A percentile compares a stretch with the other conserved stretches of the same genome.
These are phyloP conservation scores for Yamadazyma olivae DNA, from an alignment of 805 yeast species.

Conservation along the genomic window DNA sequence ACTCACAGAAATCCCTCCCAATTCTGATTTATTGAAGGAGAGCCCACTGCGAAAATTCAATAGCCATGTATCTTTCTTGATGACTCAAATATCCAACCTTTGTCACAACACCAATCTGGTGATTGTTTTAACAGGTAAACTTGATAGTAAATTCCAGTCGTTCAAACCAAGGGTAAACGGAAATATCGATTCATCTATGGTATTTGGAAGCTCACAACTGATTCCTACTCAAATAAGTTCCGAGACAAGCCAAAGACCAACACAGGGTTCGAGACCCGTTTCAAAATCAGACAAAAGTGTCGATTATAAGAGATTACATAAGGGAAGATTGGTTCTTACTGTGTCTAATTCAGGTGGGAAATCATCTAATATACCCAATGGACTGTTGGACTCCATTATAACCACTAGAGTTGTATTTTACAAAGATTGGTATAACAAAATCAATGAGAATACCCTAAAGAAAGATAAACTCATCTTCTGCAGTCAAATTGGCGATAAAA, in stretches of 20 bases:
- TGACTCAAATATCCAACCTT: slow-evolving; percentile 22
- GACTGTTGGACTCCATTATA: slow-evolving; percentile 17
- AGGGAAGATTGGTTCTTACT: slow-evolving; percentile 9
- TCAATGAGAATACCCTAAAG: slow-evolving; percentile 2
- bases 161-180: not conserved
- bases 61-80: slow-evolving; percentile 25
- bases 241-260: slow-evolving; percentile 1
- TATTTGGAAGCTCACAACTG: not conserved
- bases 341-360: slow-evolving; percentile 5
- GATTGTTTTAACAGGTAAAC: slow-evolving; percentile 26
- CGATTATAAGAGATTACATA: too few species aligned
- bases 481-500: not conserved
- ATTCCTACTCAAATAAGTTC: not conserved
- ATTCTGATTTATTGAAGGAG: slow-evolving; percentile 24
- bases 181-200: too few species aligned
- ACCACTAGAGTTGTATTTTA: slow-evolving; percentile 27
- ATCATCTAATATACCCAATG: too few species aligned
- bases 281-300: not conserved
- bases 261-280: not conserved
- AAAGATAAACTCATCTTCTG: slow-evolving; percentile 5
- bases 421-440: slow-evolving; percentile 32
- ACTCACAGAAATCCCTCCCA: slow-evolving; percentile 26
- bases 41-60: slow-evolving; percentile 30
- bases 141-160: slow-evolving; percentile 25
- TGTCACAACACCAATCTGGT: slow-evolving; percentile 21